Base-by-base conservation (phyloP, 352 stramenopile genomes). In the Poterioochromonas sp. region DNA sequence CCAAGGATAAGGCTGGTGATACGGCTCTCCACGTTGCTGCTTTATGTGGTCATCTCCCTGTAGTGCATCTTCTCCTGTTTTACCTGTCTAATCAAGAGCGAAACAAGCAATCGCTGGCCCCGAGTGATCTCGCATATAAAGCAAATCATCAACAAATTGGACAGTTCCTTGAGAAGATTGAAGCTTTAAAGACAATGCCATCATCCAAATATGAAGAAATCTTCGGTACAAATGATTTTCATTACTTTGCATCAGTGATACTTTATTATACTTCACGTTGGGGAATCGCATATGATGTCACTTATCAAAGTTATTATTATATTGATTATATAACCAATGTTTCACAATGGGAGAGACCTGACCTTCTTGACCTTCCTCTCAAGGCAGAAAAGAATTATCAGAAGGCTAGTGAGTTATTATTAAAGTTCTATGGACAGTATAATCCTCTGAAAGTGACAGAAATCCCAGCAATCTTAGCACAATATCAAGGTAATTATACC, bases 371-470 rank as follows among this genome's bases (percentile, higher is more conserved):
- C 39, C 2, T 39, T 40, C 15, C 11, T 20, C 47, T 20, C 1
- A 5, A 22, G 2, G 49, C 71, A 12, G 71, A 78, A 35, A 41
- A 37, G 5, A 68, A 53, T 12, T 54, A 26, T 51, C 41, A 78
- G 8, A 78, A 63, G 34, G 71, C 71, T 18, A 29, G 44, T 11
- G 47, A 68, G 29, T 15, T 78, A 39, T 35, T 78, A 43, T 1
- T 37, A 39, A 63, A 47, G 20, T 78, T 78, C 37, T 78, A 78
- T 51, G 3, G 8, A 53, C 5, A 69, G 29, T 68, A 68, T 37
- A 78, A 78, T 29, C 71, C 71, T 34, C 41, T 69, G 8, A 78
- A 69, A 53, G 11, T 78, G 49, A 34, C 8, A 32, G n/a, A 43
- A n/a, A 65, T 78, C 5, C 71, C 71, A 22, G 71, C 71, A 26